phyloP scores from a whole-genome alignment of 768 basidiomycete species.

The Leccinellum luteum region DNA sequence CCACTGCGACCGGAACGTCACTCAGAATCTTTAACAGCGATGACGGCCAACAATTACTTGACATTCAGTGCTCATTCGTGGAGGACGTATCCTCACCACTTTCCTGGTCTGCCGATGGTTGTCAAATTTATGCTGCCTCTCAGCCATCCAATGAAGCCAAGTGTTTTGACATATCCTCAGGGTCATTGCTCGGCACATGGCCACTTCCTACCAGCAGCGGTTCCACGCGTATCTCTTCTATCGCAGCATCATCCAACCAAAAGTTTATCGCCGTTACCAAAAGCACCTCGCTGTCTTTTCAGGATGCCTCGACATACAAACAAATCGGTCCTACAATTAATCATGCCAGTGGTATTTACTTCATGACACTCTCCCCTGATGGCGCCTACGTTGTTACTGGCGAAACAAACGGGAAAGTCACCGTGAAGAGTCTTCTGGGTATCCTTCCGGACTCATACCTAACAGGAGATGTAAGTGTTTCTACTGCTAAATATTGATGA shows the following conservation, averaged over 20 bases:
- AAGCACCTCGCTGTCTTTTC: background rate
- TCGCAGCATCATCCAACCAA: background rate
- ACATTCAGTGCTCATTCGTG: background rate
- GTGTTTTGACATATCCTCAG: background rate
- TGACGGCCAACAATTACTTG: background rate
- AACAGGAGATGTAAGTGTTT: background rate
- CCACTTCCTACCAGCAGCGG: background rate
- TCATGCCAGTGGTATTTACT: background rate
- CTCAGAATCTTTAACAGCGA: background rate
- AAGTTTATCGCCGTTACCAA: background rate
- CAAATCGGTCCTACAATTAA: background rate
- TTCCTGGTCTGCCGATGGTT: background rate
- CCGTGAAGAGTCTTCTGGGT: background rate
- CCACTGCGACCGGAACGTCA: background rate
- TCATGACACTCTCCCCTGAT: background rate
- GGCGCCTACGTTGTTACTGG: background rate
- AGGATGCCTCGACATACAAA: background rate
- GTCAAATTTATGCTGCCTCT: background rate
- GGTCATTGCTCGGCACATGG: background rate
- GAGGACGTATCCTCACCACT: background rate
- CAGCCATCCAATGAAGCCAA: background rate
- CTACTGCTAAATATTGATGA: fast-evolving
- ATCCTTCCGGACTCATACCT: background rate
- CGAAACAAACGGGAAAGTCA: background rate
- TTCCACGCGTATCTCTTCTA: background rate